A percentile compares a stretch with the other conserved stretches of the same genome.
Evolutionary conservation across 768 basidiomycete genomes (phyloP).

Genomic region (Xerocomus potaroensis): DNA sequence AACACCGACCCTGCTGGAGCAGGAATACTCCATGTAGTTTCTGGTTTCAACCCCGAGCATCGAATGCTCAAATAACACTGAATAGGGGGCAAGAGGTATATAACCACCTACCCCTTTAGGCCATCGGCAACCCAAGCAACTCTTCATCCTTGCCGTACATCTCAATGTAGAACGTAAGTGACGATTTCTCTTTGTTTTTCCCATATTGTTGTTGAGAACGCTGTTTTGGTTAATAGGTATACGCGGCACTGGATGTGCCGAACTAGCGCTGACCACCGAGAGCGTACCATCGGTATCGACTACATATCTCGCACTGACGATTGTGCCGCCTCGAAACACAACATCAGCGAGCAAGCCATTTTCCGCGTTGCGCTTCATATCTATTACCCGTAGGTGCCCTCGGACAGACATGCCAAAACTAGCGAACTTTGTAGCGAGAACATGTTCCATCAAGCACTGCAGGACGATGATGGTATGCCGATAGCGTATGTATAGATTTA

Average conservation of each 20-base stretch:
- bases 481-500: slow-evolving; percentile 40
- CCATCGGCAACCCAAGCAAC: too few species aligned
- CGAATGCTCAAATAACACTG: too few species aligned
- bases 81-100: too few species aligned
- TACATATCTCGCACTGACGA: slow-evolving; percentile 43
- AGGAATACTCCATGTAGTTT: too few species aligned
- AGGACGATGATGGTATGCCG: slow-evolving; percentile 42
- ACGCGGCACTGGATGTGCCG: neutral
- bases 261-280: neutral
- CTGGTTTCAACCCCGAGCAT: too few species aligned
- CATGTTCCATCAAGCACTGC: slow-evolving; percentile 43
- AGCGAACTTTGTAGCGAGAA: slow-evolving; percentile 34
- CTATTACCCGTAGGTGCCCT: slow-evolving; percentile 38
- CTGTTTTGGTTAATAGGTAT: too few species aligned
- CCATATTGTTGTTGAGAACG: too few species aligned
- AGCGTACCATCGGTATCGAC: slow-evolving; percentile 49
- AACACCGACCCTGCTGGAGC: too few species aligned
- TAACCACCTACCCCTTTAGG: too few species aligned
- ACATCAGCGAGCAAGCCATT: slow-evolving; percentile 35
- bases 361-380: slow-evolving; percentile 30
- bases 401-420: slow-evolving; percentile 31
- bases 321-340: slow-evolving; percentile 42
- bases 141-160: too few species aligned
- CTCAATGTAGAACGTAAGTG: too few species aligned
- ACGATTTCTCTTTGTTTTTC: too few species aligned